A percentile compares a stretch with the other conserved stretches of the same genome.
Conservation (phyloP, 1,139 yeast species). For the Yamadazyma siamensis region DNA sequence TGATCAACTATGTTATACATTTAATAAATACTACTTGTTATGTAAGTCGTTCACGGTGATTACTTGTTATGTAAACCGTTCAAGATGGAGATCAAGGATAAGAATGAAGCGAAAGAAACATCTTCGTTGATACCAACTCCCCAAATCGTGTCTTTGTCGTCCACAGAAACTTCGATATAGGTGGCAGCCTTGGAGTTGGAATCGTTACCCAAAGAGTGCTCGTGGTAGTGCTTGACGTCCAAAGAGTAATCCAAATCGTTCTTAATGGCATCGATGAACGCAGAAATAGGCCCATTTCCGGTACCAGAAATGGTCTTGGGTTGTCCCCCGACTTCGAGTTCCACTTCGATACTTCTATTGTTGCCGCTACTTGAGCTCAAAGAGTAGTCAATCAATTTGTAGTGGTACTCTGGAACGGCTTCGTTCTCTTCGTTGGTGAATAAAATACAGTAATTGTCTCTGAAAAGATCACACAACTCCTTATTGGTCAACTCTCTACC, state of each 20-base stretch:
- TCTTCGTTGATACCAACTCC: constrained; percentile 47
- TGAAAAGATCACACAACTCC: constrained; percentile 39
- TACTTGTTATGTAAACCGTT: constrained; percentile 47
- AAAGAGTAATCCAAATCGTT: constrained; percentile 11
- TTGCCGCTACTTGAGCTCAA: constrained; percentile 25
- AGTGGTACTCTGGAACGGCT: constrained; percentile 27
- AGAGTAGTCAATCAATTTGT: constrained; percentile 52
- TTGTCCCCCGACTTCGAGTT: constrained; percentile 16
- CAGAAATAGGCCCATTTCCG: constrained; percentile 50
- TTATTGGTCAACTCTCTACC: constrained; percentile 46
- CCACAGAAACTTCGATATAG: constrained; percentile 37
- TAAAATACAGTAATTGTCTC: constrained; percentile 30
- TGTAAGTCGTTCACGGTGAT: too few species aligned
- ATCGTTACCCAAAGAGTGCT: constrained; percentile 44
- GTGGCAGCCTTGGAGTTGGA: constrained; percentile 46
- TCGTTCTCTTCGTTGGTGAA: constrained; percentile 40
- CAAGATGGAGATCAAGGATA: constrained; percentile 72
- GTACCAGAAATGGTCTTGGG: constrained; percentile 24
- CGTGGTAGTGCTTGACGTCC: constrained; percentile 43
- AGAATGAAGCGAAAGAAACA: constrained; percentile 53
- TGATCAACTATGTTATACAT: too few species aligned
- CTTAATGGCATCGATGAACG: constrained; percentile 40
- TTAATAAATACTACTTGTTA: too few species aligned
- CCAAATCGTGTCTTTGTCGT: constrained; percentile 32
- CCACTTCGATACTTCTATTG: constrained; percentile 13